Evolutionary conservation across 2,329 filamentous ascomycete genomes (phyloP).

Genomic region (Hyphodiscus sp.): DNA sequence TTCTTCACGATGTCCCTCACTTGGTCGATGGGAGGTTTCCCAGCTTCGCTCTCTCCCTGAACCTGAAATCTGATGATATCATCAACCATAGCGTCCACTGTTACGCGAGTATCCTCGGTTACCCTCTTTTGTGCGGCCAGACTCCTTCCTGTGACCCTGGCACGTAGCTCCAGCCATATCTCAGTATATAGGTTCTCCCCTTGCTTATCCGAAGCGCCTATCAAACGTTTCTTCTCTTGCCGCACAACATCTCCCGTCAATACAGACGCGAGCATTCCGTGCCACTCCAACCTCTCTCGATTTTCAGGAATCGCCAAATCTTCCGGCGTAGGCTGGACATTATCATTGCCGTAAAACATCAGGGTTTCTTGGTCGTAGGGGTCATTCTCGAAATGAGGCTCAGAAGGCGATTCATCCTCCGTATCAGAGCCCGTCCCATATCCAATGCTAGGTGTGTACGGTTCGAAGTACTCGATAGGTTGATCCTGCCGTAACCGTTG

Average conservation of each 20-base stretch:
- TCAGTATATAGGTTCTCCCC: constrained; percentile 61
- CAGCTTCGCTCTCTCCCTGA: constrained; percentile 81
- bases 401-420: constrained; percentile 86
- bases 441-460: constrained; percentile 61
- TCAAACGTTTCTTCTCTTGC: constrained; percentile 94
- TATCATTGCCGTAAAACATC: constrained; percentile 87
- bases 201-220: constrained; percentile 62
- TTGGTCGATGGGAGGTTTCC: constrained; percentile 81
- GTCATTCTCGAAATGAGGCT: constrained; percentile 75
- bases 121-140: constrained; percentile 79
- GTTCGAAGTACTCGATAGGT: constrained; percentile 43
- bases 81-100: constrained; percentile 70
- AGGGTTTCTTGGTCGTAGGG: constrained; percentile 86
- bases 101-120: constrained; percentile 74
- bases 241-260: constrained; percentile 94
- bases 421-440: constrained; percentile 71
- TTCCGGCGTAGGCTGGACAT: constrained; percentile 80
- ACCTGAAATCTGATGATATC: constrained; percentile 91
- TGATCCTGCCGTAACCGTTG: constrained; percentile 82
- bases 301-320: constrained; percentile 85
- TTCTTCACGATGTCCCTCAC: constrained; percentile 84
- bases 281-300: constrained; percentile 90
- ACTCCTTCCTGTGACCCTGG: constrained; percentile 77
- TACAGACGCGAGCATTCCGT: constrained; percentile 94
- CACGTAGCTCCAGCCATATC: constrained; percentile 84